Base-by-base conservation (phyloP, 2,329 filamentous ascomycete genomes). In the Decorospora gaudefroyi region DNA sequence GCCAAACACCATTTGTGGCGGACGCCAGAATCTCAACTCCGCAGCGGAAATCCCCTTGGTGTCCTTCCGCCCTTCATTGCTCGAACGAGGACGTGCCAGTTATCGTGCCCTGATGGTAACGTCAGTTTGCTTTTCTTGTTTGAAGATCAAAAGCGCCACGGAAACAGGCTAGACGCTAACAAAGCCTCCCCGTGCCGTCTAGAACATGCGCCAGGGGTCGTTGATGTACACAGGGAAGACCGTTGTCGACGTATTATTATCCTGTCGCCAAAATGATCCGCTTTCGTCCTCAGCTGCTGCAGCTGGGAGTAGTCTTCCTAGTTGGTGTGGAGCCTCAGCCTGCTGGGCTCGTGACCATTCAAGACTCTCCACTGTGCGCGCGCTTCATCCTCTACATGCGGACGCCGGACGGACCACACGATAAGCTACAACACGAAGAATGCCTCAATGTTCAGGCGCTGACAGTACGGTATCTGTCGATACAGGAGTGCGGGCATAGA, bases 161-260 rank as follows among this genome's bases (percentile, higher is more conserved):
- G n/a, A n/a, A 57, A 57, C 62, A 59, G 59, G 45, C 50, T 55
- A 40, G 51, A 62, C 64, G 59, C 62, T 62, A 57, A 49, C 50
- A 54, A 61, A 67, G 64, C 64, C n/a, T n/a, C n/a, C n/a, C n/a
- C 62, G 51, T 56, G 61, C 63, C 61, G 58, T 55, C 59, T 60
- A 59, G 57, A 59, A 62, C 59, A 55, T 59, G 62, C 62, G 59
- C 43, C 59, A 49, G 35, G 41, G 37, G 57, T 55, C 48, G 42
- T 52, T 53, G 53, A 59, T 62, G 53, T 29, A 47, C 55, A 46
- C 60, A 62, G 59, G 59, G 62, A 56, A 58, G 28, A 33, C 50
- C 46, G 55, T 57, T 52, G 48, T 47, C 26, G 25, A 28, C 34
- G 30, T n/a, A n/a, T n/a, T n/a, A n/a, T 27, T 41, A 51, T 45